A percentile compares a stretch with the other conserved stretches of the same genome.
Conservation (phyloP, 192 early-diverging fungal genomes). For the Tieghemiomyces parasiticus region DNA sequence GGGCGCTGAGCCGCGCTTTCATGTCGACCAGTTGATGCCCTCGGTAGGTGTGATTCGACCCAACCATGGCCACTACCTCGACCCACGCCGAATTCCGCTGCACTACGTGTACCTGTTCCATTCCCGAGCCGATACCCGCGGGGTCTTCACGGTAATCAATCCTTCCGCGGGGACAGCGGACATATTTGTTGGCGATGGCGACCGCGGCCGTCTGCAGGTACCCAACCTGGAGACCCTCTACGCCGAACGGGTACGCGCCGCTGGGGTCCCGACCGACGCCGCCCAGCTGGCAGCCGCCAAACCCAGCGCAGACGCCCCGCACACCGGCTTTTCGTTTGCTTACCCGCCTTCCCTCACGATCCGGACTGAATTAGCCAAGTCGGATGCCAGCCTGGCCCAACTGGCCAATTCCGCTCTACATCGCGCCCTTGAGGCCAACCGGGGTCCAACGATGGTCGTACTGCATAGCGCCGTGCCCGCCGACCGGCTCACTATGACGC, state of each 20-base stretch:
- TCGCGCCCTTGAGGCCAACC: slow-evolving; percentile 40
- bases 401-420: slow-evolving; percentile 42
- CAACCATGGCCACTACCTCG: background rate
- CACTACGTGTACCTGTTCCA: slow-evolving; percentile 73
- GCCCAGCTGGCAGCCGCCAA: slow-evolving; percentile 1
- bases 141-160: slow-evolving; percentile 57
- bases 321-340: slow-evolving; percentile 22
- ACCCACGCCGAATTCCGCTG: slow-evolving; percentile 14
- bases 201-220: slow-evolving; percentile 38
- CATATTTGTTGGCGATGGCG: slow-evolving; percentile 64
- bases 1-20: slow-evolving; percentile 17
- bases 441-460: slow-evolving; percentile 54
- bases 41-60: slow-evolving; percentile 7
- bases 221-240: slow-evolving; percentile 61
- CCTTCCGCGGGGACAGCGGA: slow-evolving; percentile 34
- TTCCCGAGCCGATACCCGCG: slow-evolving; percentile 35
- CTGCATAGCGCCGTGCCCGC: slow-evolving; percentile 46
- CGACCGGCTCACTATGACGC: slow-evolving; percentile 27
- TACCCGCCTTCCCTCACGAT: slow-evolving; percentile 23
- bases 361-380: slow-evolving; percentile 16
- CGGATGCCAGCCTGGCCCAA: slow-evolving; percentile 14
- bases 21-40: slow-evolving; percentile 17
- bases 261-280: slow-evolving; percentile 14
- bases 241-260: slow-evolving; percentile 22
- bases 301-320: slow-evolving; percentile 5